Evolutionary conservation across 495 filamentous ascomycete species (phyloP), one percentile per base, ranked within the genome.

Genomic region (Copromyces sp.): DNA sequence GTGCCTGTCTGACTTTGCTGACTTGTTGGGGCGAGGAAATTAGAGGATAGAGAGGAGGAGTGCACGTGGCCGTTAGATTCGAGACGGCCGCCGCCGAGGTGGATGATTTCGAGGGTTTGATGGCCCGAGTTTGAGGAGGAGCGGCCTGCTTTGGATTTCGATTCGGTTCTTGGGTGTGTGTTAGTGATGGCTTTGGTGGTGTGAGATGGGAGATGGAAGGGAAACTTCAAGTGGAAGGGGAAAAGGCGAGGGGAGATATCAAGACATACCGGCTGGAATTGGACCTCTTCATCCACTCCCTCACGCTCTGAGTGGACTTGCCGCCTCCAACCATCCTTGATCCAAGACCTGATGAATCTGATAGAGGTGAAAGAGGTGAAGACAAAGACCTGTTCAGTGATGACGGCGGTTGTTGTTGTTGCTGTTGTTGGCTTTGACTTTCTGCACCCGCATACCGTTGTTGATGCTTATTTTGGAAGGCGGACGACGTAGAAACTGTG

Each of bases 41-140:
- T 71, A 38, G 69, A 68, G n/a, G 75, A 72, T 24, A 32, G 7
- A 61, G 53, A 61, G 32, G 29, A 29, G 2, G 53, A 35, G 53
- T 61, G 45, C 11, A 61, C 12, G 12, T 61, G 53, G 7, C 29
- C 11, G 53, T 61, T 35, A 24, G 53, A 29, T 5, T 73, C 77
- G 4, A 81, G 71, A 24, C 79, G 78, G 16, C 74, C 74, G 39
- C 81, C 81, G 3, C 81, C 80, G 3, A 82, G 74, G 70, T 82
- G 80, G 39, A 75, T 74, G 61, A 82, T 82, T 37, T 78, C 71
- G 29, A 72, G 4, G 12, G 53, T 77, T 29, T 74, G 69, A 24
- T 39, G 35, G 6, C 68, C 69, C 9, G 75, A 71, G 4, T 73
- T 14, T 14, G 73, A 40, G n/a, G 73, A 70, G 42, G 24, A 37